These are phyloP conservation scores for Diatrype stigma DNA, from an alignment of 2,329 filamentous ascomycete genomes.

Conservation along the genomic window DNA sequence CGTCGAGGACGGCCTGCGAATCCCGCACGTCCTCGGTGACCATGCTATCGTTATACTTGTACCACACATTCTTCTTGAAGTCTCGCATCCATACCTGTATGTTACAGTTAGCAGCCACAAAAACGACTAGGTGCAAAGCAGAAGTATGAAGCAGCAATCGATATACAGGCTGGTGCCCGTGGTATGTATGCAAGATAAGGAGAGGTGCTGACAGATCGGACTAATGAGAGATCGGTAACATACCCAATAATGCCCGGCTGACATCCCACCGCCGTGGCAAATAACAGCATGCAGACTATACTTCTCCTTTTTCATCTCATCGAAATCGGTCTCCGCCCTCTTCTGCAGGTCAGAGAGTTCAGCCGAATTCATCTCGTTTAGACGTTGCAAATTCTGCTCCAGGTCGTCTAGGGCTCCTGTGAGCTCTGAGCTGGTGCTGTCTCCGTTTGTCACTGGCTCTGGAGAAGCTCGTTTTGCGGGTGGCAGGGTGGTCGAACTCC, in stretches of 20 bases:
- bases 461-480: constrained; percentile 10
- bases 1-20: constrained; percentile 63
- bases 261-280: constrained; percentile 73
- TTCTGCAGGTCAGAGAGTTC: constrained; percentile 38
- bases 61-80: constrained; percentile 76
- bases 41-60: constrained; percentile 86
- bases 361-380: constrained; percentile 41
- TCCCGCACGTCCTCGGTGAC: constrained; percentile 66
- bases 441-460: background rate
- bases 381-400: constrained; percentile 9
- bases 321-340: constrained; percentile 51
- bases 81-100: constrained; percentile 75
- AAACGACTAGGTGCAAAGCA: background rate
- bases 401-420: constrained; percentile 16
- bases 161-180: no score
- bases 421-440: constrained; percentile 5
- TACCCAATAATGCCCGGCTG: constrained; percentile 85
- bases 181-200: no score
- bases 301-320: constrained; percentile 57
- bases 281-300: constrained; percentile 91
- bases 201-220: no score
- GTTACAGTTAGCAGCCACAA: background rate
- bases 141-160: no score
- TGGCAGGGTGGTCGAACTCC: constrained; percentile 1
- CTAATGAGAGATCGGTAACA: no score